Conservation (phyloP, 805 yeast species). For the Barnettozyma salicaria region DNA sequence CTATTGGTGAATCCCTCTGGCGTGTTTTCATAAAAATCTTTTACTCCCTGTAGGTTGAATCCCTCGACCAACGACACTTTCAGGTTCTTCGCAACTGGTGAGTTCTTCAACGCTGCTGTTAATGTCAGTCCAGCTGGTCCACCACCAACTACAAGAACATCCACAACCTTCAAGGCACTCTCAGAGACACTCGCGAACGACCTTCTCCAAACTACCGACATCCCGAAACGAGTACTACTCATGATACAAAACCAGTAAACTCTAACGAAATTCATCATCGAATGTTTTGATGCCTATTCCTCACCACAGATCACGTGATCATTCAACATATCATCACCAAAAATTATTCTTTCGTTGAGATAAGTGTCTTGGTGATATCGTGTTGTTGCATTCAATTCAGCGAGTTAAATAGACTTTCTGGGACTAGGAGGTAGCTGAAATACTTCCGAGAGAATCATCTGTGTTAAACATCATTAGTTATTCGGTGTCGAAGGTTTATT, state of each 20-base stretch:
- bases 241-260: too few relatives aligned
- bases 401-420: too few relatives aligned
- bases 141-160: conserved; percentile 87
- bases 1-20: conserved; percentile 62
- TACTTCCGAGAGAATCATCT: too few relatives aligned
- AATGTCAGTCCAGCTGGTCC: conserved; percentile 95
- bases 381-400: too few relatives aligned
- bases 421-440: too few relatives aligned
- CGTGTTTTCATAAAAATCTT: conserved; percentile 34
- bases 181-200: conserved; percentile 18
- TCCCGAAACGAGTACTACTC: neutral
- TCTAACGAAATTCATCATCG: neutral
- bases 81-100: conserved; percentile 54
- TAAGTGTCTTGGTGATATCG: too few relatives aligned
- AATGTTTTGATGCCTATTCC: neutral
- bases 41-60: conserved; percentile 46
- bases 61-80: conserved; percentile 72
- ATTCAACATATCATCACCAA: neutral
- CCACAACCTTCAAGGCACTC: conserved; percentile 33
- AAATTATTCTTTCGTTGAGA: too few relatives aligned
- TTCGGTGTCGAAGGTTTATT: neutral
- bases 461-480: conserved; percentile 1
- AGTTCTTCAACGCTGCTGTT: conserved; percentile 71
- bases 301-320: neutral
- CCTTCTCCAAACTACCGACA: conserved; percentile 22